Percentiles rank a stretch among this genome's conserved stretches.
Conservation (phyloP, 106 monocot species). For the Dendrobium officinale region DNA sequence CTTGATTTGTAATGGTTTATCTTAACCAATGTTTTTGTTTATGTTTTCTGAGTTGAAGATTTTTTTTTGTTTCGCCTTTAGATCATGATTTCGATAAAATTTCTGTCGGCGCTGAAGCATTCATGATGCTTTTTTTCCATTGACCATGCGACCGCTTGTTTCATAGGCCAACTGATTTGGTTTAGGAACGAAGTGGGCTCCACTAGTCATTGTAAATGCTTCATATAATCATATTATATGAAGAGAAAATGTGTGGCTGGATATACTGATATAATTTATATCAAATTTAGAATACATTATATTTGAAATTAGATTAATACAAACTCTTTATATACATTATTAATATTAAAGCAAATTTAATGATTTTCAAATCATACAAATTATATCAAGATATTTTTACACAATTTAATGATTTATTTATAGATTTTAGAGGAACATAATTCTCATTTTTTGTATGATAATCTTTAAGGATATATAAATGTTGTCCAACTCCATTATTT, state of each 20-base stretch:
- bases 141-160: not conserved
- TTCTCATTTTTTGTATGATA: constrained; percentile 1
- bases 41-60: not conserved
- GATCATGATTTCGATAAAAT: not conserved
- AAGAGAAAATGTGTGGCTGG: too few relatives aligned
- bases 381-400: too few relatives aligned
- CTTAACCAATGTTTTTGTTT: not conserved
- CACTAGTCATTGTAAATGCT: too few relatives aligned
- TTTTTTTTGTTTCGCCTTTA: not conserved
- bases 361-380: too few relatives aligned
- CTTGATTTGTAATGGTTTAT: not conserved
- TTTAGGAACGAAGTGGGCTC: too few relatives aligned
- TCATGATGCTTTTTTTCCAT: not conserved
- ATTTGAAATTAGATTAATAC: too few relatives aligned
- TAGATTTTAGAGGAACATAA: not conserved
- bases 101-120: not conserved
- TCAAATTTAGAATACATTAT: too few relatives aligned
- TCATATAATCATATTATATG: too few relatives aligned
- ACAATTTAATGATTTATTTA: not conserved
- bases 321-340: too few relatives aligned
- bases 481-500: not conserved
- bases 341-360: too few relatives aligned
- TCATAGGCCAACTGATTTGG: not conserved
- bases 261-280: too few relatives aligned
- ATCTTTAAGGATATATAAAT: not conserved